Percentiles rank a stretch among this genome's conserved stretches.
phyloP scores from a whole-genome alignment of 331 rosid species.

The Erythrophleum ivorense region DNA sequence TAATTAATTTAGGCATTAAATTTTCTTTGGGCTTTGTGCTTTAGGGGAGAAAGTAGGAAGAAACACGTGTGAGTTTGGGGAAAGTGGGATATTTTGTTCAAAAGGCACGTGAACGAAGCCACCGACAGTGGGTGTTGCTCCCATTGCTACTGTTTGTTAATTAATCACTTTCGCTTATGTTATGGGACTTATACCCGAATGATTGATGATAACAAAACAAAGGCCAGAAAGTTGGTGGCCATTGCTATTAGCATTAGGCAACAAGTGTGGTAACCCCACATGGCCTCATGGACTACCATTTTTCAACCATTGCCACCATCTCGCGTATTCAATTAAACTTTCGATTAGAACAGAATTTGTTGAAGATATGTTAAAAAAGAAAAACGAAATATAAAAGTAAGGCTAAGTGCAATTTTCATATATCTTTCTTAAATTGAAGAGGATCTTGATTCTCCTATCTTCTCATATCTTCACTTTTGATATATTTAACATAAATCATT shows the following conservation, averaged over 20 bases:
- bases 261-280: neutral
- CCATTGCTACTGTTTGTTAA: neutral
- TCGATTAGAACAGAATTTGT: too few species aligned
- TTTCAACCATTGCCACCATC: too few species aligned
- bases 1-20: too few species aligned
- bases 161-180: conserved; percentile 1
- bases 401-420: too few species aligned
- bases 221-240: neutral
- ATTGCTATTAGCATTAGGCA: neutral
- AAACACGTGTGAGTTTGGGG: neutral
- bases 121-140: conserved; percentile 45
- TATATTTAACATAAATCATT: too few species aligned
- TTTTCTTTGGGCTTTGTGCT: neutral
- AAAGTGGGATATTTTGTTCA: neutral
- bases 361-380: too few species aligned
- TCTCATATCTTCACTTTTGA: too few species aligned
- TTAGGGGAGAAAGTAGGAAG: neutral
- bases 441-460: too few species aligned
- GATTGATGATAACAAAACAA: neutral
- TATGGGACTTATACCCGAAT: neutral
- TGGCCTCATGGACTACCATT: too few species aligned
- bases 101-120: conserved; percentile 46
- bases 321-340: too few species aligned
- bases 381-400: too few species aligned
- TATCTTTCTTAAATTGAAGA: too few species aligned